Base-by-base conservation (phyloP, 805 yeast species). In the Teunomyces aglyptinius region DNA sequence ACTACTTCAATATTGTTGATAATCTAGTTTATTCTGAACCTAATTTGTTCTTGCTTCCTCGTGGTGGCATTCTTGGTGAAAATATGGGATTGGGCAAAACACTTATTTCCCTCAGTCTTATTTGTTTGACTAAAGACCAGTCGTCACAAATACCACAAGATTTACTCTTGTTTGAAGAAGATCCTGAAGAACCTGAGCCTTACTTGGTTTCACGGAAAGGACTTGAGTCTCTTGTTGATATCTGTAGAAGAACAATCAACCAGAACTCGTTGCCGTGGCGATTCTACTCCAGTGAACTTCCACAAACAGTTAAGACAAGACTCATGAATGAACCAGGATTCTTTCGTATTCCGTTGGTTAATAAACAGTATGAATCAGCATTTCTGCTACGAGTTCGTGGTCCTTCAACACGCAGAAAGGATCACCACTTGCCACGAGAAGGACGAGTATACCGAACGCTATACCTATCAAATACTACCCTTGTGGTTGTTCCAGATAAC, bases 31-130 rank as follows among this genome's bases (percentile, higher is more conserved):
- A 55, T 18, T 16, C 22, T 1, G 48, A 57, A 2, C 81, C 86
- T 0, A 76, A 70, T 16, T 55, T 60, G 3, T 80, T 71, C 51
- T 54, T 54, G 11, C 65, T 81, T 2, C 82, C 86, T 0, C 65
- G 77, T 52, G 86, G 86, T 15, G 87, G 86, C 0, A 79, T 82
- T 4, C 59, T 82, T 12, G 86, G 86, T 1, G 87, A 82, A 48
- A 81, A 81, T 71, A 82, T 82, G 86, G 87, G 87, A 0, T 64
- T 81, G 33, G 87, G 87, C 0, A 82, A 82, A 56, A 82, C 87
- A 0, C 71, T 81, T 41, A 81, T 82, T 4, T 80, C 85, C 53
- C 61, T 82, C 22, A 78, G 83, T 3, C 63, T 82, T 41, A 71
- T 85, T 0, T 77, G 85, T 51, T 54, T 76, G 6, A 76, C 89